Evolutionary conservation across 345 rosid genomes (phyloP).

Genomic region (Physaria fendleri): DNA sequence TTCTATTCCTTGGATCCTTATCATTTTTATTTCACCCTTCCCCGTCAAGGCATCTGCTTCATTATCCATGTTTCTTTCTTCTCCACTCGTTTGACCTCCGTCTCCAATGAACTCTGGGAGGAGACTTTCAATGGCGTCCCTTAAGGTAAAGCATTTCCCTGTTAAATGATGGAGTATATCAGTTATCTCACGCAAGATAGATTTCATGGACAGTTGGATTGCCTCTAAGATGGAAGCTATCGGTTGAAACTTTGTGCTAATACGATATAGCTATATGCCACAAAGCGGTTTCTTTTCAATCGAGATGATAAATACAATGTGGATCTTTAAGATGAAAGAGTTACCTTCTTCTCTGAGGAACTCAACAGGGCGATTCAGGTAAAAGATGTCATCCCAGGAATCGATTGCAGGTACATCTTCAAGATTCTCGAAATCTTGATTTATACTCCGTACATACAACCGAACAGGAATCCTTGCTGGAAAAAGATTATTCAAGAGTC

Average conservation of each 20-base stretch:
- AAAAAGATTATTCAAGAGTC: background rate
- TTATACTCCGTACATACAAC: slow-evolving; percentile 52
- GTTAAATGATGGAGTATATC: slow-evolving; percentile 13
- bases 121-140: slow-evolving; percentile 54
- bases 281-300: slow-evolving; percentile 4
- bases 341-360: slow-evolving; percentile 65
- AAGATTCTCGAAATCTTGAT: slow-evolving; percentile 54
- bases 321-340: background rate
- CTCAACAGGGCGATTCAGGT: slow-evolving; percentile 70
- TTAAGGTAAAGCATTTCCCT: slow-evolving; percentile 66
- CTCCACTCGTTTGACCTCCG: slow-evolving; percentile 30
- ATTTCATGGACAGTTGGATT: background rate
- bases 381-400: slow-evolving; percentile 79
- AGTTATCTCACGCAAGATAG: background rate
- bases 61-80: slow-evolving; percentile 7
- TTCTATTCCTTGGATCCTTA: slow-evolving; percentile 85
- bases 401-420: slow-evolving; percentile 58
- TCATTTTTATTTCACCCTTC: slow-evolving; percentile 50
- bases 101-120: slow-evolving; percentile 46
- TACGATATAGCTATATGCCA: background rate
- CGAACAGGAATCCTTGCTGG: slow-evolving; percentile 83
- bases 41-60: slow-evolving; percentile 15
- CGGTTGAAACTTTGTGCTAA: background rate
- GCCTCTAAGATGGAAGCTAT: background rate
- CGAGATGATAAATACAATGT: background rate